These are phyloP conservation scores for Chrysoporthe deuterocubensis DNA, from an alignment of 2,329 filamentous ascomycete genomes.

Conservation along the genomic window DNA sequence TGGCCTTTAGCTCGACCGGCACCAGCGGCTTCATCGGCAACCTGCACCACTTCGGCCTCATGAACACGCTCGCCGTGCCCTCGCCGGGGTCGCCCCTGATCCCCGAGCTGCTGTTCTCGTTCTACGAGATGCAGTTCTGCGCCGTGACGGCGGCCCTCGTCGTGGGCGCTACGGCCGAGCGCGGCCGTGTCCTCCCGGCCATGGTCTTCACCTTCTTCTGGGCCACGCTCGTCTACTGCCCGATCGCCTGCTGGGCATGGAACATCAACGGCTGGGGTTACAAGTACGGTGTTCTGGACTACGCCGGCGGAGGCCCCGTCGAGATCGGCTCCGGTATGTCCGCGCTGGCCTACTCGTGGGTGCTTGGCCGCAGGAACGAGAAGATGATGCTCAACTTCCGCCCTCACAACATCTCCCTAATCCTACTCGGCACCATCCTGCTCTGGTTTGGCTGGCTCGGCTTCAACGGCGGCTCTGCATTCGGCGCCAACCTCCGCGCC, in stretches of 20 bases:
- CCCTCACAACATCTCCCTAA: slow-evolving; percentile 96
- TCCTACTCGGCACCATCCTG: slow-evolving; percentile 91
- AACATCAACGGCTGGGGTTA: slow-evolving; percentile 92
- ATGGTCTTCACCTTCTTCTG: slow-evolving; percentile 97
- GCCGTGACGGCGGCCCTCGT: slow-evolving; percentile 90
- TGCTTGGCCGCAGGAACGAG: slow-evolving; percentile 94
- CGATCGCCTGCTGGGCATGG: slow-evolving; percentile 96
- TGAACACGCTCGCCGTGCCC: slow-evolving; percentile 80
- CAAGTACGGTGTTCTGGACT: slow-evolving; percentile 91
- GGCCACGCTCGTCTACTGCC: slow-evolving; percentile 97
- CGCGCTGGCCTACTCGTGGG: slow-evolving; percentile 92
- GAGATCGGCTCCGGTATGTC: slow-evolving; percentile 95
- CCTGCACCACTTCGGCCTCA: slow-evolving; percentile 85
- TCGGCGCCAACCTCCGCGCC: slow-evolving; percentile 91
- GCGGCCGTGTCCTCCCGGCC: slow-evolving; percentile 87
- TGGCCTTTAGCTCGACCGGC: slow-evolving; percentile 83
- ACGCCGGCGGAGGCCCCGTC: slow-evolving; percentile 94
- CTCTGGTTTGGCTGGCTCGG: slow-evolving; percentile 99
- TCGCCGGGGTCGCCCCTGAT: slow-evolving; percentile 87
- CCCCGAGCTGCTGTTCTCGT: slow-evolving; percentile 87
- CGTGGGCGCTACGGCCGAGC: slow-evolving; percentile 89
- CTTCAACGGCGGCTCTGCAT: slow-evolving; percentile 96
- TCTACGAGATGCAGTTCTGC: slow-evolving; percentile 99
- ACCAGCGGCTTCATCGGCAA: slow-evolving; percentile 93
- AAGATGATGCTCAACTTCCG: slow-evolving; percentile 99